A percentile compares a stretch with the other conserved stretches of the same genome.
Conservation (phyloP, 495 filamentous ascomycete genomes). For the Corynascus novoguineensis region DNA sequence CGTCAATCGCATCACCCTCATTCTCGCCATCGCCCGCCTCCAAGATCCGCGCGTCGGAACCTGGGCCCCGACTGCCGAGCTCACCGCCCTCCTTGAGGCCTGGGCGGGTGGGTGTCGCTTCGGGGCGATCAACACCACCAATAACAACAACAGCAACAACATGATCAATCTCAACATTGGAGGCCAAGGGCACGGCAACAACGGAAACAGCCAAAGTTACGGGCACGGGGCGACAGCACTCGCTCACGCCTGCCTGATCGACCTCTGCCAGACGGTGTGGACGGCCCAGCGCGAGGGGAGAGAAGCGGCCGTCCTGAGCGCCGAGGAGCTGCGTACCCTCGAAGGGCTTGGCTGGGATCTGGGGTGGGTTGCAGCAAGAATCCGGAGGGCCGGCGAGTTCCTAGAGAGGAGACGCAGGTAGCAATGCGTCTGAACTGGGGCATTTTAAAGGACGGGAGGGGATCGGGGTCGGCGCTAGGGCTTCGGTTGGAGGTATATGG, state of each 20-base stretch:
- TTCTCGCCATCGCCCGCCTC: conserved; percentile 17
- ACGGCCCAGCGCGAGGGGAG: conserved; percentile 22
- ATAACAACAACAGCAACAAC: no score
- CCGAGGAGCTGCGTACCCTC: conserved; percentile 17
- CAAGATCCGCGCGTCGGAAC: conserved; percentile 20
- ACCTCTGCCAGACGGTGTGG: conserved; percentile 20
- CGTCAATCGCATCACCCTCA: conserved; percentile 18
- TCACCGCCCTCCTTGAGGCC: conserved; percentile 13
- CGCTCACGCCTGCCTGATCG: conserved; percentile 18
- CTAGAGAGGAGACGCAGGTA: no score
- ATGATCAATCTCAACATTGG: no score
- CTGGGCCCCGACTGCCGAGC: conserved; percentile 16
- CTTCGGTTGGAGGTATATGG: background rate
- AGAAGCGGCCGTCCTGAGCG: conserved; percentile 13
- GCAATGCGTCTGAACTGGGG: no score
- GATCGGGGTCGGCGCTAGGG: background rate
- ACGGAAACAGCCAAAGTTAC: no score
- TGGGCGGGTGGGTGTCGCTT: background rate
- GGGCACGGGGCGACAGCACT: conserved; percentile 17
- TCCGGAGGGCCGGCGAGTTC: background rate
- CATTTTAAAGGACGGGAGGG: background rate
- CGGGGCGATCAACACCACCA: no score
- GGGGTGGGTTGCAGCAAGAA: conserved; percentile 13
- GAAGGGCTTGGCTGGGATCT: conserved; percentile 25
- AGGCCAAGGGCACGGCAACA: no score